These are phyloP conservation scores for Wickerhamiella sorbophila DNA, from an alignment of 805 yeast species.

Conservation along the genomic window DNA sequence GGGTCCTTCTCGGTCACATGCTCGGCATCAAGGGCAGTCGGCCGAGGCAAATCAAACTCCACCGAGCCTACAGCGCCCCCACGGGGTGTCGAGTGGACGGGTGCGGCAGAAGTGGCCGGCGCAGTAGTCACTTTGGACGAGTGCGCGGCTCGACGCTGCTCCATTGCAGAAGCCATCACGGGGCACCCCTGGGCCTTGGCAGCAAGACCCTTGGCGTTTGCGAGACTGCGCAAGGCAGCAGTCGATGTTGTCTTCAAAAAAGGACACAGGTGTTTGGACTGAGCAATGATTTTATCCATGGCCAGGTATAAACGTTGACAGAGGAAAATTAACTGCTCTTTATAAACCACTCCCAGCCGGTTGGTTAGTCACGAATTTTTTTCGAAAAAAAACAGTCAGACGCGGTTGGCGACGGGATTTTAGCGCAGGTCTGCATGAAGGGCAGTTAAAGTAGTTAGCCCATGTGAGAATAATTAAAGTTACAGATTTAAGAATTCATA, in stretches of 20 bases:
- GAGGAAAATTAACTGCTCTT: not conserved
- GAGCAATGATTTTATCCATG: slow-evolving; percentile 72
- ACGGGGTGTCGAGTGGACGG: not conserved
- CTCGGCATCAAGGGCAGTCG: not conserved
- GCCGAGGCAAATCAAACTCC: not conserved
- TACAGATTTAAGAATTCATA: slow-evolving; percentile 76
- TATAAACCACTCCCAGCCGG: too few relatives aligned
- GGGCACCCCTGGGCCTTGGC: slow-evolving; percentile 67
- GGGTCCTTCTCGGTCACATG: not conserved
- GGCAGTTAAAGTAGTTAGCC: too few relatives aligned
- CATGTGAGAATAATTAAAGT: too few relatives aligned
- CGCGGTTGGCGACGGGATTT: too few relatives aligned
- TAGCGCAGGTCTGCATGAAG: too few relatives aligned
- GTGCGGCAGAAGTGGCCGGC: slow-evolving; percentile 21
- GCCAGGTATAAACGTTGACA: not conserved
- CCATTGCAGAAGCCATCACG: slow-evolving; percentile 74
- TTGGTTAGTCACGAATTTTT: too few relatives aligned
- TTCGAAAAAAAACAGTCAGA: too few relatives aligned
- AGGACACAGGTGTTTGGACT: slow-evolving; percentile 71
- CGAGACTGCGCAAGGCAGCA: slow-evolving; percentile 43
- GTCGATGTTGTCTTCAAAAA: slow-evolving; percentile 51
- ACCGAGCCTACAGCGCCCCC: not conserved
- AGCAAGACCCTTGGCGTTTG: slow-evolving; percentile 31
- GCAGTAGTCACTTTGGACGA: slow-evolving; percentile 29
- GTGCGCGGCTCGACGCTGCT: slow-evolving; percentile 21